Base-by-base conservation (phyloP, 1,284 basidiomycete species). In the Agaricales sp. region DNA sequence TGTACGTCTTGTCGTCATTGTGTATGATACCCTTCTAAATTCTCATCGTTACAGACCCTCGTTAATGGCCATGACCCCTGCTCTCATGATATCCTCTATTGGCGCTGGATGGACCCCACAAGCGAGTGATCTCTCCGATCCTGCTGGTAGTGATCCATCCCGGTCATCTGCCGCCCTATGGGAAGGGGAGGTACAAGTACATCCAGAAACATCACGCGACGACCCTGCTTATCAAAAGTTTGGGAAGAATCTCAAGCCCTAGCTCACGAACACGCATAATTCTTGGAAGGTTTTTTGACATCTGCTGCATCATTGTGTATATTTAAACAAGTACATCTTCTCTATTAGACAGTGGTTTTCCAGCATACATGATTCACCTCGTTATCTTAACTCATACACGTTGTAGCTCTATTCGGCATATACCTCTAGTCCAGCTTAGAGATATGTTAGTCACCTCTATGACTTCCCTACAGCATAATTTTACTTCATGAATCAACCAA, bases 21-120 rank as follows among this genome's bases (percentile, higher is more conserved):
- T 39, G 1, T 41, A 39, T 19, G 47, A 51, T 51, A 41, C 51
- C 47, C 37, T 65, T 61, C 35, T 63, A 57, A 2, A 21, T 51
- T 51, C 49, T 38, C 26, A 47, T 21, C 52, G 51, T 51, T 46
- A 16, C 51, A 80, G 78, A 37, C 75, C 88, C 12, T 77, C 75
- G 3, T 67, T 94, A 24, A 73, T 95, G 69, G 81, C 90, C 2
- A 94, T 95, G 87, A 82, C 92, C 0, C 93, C 92, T 6, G 84
- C 87, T 0, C 64, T 96, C 16, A 80, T 96, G 54, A 84, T 87
- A 20, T 84, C 89, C 4, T 85, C 89, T 3, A 81, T 95, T 45
- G 92, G 87, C 51, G 87, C 87, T 46, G 87, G 89, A 39, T 84
- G 82, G 71, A 69, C 75, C 35, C 55, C 78, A 21, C 71, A 76